A percentile compares a stretch with the other conserved stretches of the same genome.
phyloP scores from a whole-genome alignment of 2,329 filamentous ascomycete genomes.

The Lachnum nothofagi region DNA sequence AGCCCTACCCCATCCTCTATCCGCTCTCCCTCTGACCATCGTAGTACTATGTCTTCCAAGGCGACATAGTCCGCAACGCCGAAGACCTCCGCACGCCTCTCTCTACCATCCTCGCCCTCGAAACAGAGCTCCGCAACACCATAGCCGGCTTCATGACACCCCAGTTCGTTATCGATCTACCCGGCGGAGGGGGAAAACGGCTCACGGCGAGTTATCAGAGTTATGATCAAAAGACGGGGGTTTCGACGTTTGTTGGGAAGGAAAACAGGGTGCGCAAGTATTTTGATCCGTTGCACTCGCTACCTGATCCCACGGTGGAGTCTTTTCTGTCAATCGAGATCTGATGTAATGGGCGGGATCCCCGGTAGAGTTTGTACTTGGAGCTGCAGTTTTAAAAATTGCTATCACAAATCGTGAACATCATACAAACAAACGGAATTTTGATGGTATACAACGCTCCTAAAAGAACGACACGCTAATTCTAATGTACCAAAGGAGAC shows the following conservation, averaged over 20 bases:
- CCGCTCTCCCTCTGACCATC: not conserved
- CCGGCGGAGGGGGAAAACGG: conserved; percentile 59
- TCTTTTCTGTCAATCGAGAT: no score
- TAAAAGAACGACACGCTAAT: not conserved
- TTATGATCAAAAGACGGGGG: conserved; percentile 50
- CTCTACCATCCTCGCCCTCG: conserved; percentile 52
- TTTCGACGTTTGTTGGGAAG: conserved; percentile 50
- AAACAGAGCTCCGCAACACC: conserved; percentile 52
- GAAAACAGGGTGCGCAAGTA: conserved; percentile 51
- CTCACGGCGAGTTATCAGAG: conserved; percentile 48
- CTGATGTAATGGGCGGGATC: no score
- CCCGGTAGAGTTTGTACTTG: no score
- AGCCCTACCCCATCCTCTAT: conserved; percentile 22
- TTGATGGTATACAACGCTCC: not conserved
- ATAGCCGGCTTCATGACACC: conserved; percentile 61
- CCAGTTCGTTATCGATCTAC: conserved; percentile 58
- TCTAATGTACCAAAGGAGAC: conserved; percentile 4
- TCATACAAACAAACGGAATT: not conserved
- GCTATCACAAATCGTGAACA: no score
- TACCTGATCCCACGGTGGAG: not conserved
- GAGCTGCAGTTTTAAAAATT: no score
- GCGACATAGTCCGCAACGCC: conserved; percentile 55
- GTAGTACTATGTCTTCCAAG: conserved; percentile 62
- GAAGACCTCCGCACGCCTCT: conserved; percentile 61
- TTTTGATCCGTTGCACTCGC: conserved; percentile 43